Base-by-base conservation (phyloP, 2,329 filamentous ascomycete genomes). In the Aureobasidium sp. region DNA sequence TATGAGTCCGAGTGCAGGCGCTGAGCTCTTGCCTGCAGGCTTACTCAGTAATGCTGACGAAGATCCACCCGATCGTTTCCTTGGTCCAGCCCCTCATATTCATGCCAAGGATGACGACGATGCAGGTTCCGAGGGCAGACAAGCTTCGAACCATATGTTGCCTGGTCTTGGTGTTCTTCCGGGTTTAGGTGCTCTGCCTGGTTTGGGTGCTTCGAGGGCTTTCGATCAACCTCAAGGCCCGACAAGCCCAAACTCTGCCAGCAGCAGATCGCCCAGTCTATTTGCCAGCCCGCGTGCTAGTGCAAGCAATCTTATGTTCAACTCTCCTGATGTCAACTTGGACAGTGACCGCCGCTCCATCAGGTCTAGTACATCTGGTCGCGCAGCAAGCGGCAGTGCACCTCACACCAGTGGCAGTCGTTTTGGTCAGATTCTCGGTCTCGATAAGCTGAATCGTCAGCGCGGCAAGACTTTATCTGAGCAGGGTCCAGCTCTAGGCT, bases 1-100 rank as follows among this genome's bases (percentile, higher is more conserved):
- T 0, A 83, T 93, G 71, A 92, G 88, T 68, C 90, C 90, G 1
- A 88, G 88, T 4, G 90, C 89, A 2, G 86, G 88, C 32, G 82
- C 87, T 23, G 70, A 72, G 17, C 78, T 93, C 3, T 76, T 95
- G 17, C 90, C 90, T 0, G 88, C 89, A 1, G 84, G 83, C 63
- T 76, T 88, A 4, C 72, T 74, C 52, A 67, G 66, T n/a, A 69
- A 65, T 20, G 70, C 72, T 27, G 68, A 68, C 29, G 71, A 74
- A 57, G 64, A 66, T n/a, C 50, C 56, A 9, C 62, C 57, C 1
- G 50, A 47, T 15, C 53, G 42, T 8, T 58, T 42, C 32, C 56
- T 61, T 29, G 57, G 36, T 53, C 61, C 63, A 15, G 41, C 63
- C 9, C 60, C 62, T 12, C 34, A 59, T 15, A 44, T 60, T 36